These are phyloP conservation scores for Pelargonium nanum DNA, from an alignment of 345 rosid species.

Conservation along the genomic window DNA sequence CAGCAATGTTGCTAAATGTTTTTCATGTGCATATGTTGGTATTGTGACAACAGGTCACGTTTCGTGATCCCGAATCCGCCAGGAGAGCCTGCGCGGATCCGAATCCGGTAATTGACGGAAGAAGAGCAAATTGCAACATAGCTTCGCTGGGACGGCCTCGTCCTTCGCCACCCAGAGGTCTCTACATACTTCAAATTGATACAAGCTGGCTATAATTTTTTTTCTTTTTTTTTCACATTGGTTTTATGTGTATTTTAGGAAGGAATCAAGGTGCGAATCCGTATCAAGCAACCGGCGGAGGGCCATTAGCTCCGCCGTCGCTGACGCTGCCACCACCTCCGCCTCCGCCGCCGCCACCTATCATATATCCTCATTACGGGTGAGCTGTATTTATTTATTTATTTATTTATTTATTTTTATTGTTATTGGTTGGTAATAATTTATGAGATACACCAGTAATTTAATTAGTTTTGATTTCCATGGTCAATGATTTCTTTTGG, in stretches of 20 bases:
- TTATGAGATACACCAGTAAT: not conserved
- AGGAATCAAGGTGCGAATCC: constrained; percentile 55
- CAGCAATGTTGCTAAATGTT: not conserved
- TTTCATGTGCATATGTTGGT: not conserved
- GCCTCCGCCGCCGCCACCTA: constrained; percentile 27
- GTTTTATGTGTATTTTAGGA: constrained; percentile 27
- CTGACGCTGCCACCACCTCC: constrained; percentile 17
- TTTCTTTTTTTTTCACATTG: not conserved
- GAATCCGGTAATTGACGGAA: constrained; percentile 77
- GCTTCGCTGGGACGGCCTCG: constrained; percentile 84
- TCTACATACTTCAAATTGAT: not conserved
- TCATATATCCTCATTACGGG: constrained; percentile 51
- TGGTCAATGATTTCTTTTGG: too few relatives aligned
- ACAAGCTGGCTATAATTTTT: not conserved
- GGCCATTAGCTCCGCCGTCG: constrained; percentile 32
- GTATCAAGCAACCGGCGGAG: constrained; percentile 49
- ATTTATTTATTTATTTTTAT: not conserved
- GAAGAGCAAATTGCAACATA: constrained; percentile 88
- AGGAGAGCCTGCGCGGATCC: constrained; percentile 68
- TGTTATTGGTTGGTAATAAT: not conserved
- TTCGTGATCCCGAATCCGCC: constrained; percentile 83
- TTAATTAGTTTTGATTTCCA: too few relatives aligned
- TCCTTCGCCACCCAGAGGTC: constrained; percentile 79
- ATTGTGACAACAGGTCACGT: constrained; percentile 49
- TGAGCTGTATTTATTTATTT: constrained; percentile 14